Evolutionary conservation across 345 rosid genomes (phyloP), one percentile per base, ranked within the genome.

Genomic region (Populus euphratica): DNA sequence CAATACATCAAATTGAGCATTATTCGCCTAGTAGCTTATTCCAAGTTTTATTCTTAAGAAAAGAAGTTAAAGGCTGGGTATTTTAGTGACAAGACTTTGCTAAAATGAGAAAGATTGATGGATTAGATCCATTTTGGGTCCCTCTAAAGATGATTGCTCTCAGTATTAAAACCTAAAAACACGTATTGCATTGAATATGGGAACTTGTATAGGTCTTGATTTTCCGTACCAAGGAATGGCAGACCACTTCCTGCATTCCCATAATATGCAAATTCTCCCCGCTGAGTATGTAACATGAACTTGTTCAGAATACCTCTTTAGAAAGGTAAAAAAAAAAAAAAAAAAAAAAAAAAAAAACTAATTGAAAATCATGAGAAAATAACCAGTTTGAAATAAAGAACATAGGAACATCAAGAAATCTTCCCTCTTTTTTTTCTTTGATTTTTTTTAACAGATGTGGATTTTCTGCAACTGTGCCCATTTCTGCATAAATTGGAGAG

Each of bases 1-100:
- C 23, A 69, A 20, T 13, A 10, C 38, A 20, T 39, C 39, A 44
- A 62, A 59, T 29, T 70, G 20, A 59, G 31, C 80, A 77, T 62
- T 27, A 70, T 43, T 62, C 44, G 9, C n/a, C 49, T 21, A 52
- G 35, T 31, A 78, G 68, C 39, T 68, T 79, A 74, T 79, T 68
- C 73, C 81, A 47, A 16, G 72, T 41, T 64, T 65, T 72, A 66
- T 50, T 65, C 54, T 78, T 23, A 10, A 33, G 12, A 43, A 29
- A 47, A 49, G 5, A 39, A 23, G 8, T 44, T 27, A 27, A 14
- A 72, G 44, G 43, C 21, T 66, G 29, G 29, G 43, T 29, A 35
- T 31, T 66, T 33, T 49, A 66, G 13, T 8, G 69, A 65, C 56
- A 67, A 39, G 61, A 27, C n/a, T 33, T 65, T 50, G 79, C 54